These are phyloP conservation scores for Citrus glauca DNA, from an alignment of 345 rosid genomes.

Conservation along the genomic window DNA sequence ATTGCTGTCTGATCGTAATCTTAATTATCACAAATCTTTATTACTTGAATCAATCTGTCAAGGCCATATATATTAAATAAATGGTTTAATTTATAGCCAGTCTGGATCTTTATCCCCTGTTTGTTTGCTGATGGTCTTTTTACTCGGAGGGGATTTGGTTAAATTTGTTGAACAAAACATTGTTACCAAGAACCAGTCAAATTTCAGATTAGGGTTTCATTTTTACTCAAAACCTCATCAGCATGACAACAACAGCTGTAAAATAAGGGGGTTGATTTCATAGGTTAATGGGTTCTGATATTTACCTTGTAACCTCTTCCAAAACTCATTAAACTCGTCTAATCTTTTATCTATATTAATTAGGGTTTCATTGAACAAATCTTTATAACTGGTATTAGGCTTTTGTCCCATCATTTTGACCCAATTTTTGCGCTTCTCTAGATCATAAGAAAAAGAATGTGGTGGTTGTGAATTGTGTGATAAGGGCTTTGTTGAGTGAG, in stretches of 20 bases:
- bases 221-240: background rate
- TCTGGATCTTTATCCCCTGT: background rate
- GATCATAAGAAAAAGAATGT: background rate
- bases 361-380: slow-evolving; percentile 20
- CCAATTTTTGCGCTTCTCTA: slow-evolving; percentile 1
- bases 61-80: background rate
- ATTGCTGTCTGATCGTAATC: background rate
- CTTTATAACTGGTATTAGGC: background rate
- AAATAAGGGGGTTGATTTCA: background rate
- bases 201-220: slow-evolving; percentile 16
- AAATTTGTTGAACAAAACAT: background rate
- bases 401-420: background rate
- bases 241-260: background rate
- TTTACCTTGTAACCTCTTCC: background rate
- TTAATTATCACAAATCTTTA: background rate
- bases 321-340: background rate
- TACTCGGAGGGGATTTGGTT: background rate
- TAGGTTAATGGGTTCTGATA: background rate
- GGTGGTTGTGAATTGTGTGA: background rate
- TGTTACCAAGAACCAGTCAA: background rate
- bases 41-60: background rate
- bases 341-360: background rate
- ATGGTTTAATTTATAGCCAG: background rate
- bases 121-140: background rate
- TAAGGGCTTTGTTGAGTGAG: slow-evolving; percentile 12